Evolutionary conservation across 83 land plant genomes (phyloP).

Genomic region (Thuja plicata): DNA sequence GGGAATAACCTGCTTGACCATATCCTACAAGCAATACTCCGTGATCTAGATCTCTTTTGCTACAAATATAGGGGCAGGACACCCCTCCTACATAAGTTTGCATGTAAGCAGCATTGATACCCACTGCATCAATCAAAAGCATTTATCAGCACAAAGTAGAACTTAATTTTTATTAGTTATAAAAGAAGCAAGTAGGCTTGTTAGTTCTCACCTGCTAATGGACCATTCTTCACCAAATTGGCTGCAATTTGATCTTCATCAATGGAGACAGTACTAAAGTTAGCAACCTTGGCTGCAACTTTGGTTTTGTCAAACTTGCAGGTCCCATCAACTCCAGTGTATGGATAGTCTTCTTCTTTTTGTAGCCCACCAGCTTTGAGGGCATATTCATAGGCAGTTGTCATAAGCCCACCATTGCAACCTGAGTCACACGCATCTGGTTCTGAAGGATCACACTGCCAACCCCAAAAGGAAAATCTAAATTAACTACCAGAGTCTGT

Average conservation of each 20-base stretch:
- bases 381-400: slow-evolving; percentile 70
- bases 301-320: slow-evolving; percentile 65
- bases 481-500: not conserved
- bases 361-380: slow-evolving; percentile 68
- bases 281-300: slow-evolving; percentile 54
- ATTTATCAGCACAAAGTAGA: not conserved
- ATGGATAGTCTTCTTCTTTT: slow-evolving; percentile 67
- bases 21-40: slow-evolving; percentile 83
- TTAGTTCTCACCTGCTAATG: slow-evolving; percentile 54
- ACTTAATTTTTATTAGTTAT: not conserved
- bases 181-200: not conserved
- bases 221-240: slow-evolving; percentile 66
- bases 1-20: slow-evolving; percentile 56
- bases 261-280: slow-evolving; percentile 56
- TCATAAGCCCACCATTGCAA: slow-evolving; percentile 85
- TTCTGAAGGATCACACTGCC: slow-evolving; percentile 61
- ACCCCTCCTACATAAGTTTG: slow-evolving; percentile 84
- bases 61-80: slow-evolving; percentile 71
- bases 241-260: slow-evolving; percentile 78
- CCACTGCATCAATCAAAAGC: slow-evolving; percentile 44
- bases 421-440: slow-evolving; percentile 62
- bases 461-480: not conserved
- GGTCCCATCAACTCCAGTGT: slow-evolving; percentile 48
- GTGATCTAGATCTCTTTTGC: slow-evolving; percentile 48
- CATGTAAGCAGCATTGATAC: slow-evolving; percentile 78